phyloP scores from a whole-genome alignment of 768 basidiomycete genomes.

The Russula lepida region DNA sequence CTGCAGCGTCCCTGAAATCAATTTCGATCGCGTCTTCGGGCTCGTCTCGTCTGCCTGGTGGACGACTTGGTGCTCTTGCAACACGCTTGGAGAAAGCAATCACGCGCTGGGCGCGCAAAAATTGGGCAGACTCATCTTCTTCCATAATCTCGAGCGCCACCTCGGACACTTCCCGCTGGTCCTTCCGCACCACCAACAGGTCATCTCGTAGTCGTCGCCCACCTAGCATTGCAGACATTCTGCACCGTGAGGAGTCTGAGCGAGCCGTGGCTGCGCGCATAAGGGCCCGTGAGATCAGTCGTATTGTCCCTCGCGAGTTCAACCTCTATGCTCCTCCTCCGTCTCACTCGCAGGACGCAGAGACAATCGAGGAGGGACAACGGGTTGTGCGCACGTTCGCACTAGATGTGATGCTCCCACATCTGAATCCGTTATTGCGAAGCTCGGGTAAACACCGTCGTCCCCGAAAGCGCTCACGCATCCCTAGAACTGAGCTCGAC shows the following conservation, averaged over 20 bases:
- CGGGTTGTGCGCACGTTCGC: conserved; percentile 20
- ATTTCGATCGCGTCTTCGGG: conserved; percentile 34
- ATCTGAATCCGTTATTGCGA: conserved; percentile 18
- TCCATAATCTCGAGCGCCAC: conserved; percentile 36
- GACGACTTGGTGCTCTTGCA: conserved; percentile 32
- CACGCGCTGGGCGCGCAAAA: conserved; percentile 58
- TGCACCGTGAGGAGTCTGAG: conserved; percentile 46
- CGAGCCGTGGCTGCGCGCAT: conserved; percentile 53
- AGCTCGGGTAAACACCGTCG: conserved; percentile 19
- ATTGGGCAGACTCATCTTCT: conserved; percentile 31
- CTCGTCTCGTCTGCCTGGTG: conserved; percentile 27
- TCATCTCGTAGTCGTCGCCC: conserved; percentile 35
- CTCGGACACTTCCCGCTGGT: conserved; percentile 31
- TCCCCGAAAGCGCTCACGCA: conserved; percentile 6
- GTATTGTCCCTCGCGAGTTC: conserved; percentile 55
- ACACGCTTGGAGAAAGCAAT: conserved; percentile 65
- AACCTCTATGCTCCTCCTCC: conserved; percentile 51
- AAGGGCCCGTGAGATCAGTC: conserved; percentile 52
- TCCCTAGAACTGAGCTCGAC: not conserved
- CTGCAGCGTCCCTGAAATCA: conserved; percentile 25
- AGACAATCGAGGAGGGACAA: conserved; percentile 4
- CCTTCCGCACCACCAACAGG: conserved; percentile 35
- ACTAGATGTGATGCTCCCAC: conserved; percentile 14
- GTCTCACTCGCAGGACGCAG: conserved; percentile 12
- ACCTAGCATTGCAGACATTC: conserved; percentile 40